These are phyloP conservation scores for Calonectria crousiana DNA, from an alignment of 2,329 filamentous ascomycete species.

Conservation along the genomic window DNA sequence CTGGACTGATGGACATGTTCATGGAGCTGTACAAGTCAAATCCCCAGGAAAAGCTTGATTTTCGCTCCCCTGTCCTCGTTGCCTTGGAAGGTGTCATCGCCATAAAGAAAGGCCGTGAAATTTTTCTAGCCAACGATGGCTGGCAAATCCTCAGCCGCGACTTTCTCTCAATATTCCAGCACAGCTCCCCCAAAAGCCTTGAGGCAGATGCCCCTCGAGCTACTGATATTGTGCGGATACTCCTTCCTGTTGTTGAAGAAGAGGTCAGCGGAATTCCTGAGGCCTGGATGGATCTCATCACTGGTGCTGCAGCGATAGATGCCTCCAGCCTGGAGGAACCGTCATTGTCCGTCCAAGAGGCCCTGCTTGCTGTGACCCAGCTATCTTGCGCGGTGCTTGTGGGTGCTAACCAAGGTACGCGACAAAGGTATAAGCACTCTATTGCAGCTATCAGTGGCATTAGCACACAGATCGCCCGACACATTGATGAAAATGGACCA, in stretches of 20 bases:
- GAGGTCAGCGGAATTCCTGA: constrained; percentile 60
- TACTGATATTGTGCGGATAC: constrained; percentile 66
- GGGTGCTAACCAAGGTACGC: constrained; percentile 59
- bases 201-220: constrained; percentile 58
- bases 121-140: constrained; percentile 64
- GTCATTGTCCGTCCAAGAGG: constrained; percentile 55
- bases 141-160: constrained; percentile 67
- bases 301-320: constrained; percentile 62
- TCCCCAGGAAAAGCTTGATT: constrained; percentile 57
- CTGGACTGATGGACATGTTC: constrained; percentile 73
- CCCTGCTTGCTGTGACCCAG: constrained; percentile 66
- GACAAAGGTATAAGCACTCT: constrained; percentile 65
- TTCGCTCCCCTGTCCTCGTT: constrained; percentile 68
- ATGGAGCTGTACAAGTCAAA: constrained; percentile 69
- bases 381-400: constrained; percentile 66
- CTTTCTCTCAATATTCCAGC: constrained; percentile 58
- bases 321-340: constrained; percentile 47
- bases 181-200: constrained; percentile 37
- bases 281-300: constrained; percentile 69
- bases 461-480: constrained; percentile 54
- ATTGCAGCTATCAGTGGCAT: constrained; percentile 63
- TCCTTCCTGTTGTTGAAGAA: constrained; percentile 65
- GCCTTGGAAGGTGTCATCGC: constrained; percentile 70
- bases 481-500: constrained; percentile 46
- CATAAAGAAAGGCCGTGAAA: constrained; percentile 59